Evolutionary conservation across 441 rosid species (phyloP), one percentile per base, ranked within the genome.

Genomic region (Erodium texanum): DNA sequence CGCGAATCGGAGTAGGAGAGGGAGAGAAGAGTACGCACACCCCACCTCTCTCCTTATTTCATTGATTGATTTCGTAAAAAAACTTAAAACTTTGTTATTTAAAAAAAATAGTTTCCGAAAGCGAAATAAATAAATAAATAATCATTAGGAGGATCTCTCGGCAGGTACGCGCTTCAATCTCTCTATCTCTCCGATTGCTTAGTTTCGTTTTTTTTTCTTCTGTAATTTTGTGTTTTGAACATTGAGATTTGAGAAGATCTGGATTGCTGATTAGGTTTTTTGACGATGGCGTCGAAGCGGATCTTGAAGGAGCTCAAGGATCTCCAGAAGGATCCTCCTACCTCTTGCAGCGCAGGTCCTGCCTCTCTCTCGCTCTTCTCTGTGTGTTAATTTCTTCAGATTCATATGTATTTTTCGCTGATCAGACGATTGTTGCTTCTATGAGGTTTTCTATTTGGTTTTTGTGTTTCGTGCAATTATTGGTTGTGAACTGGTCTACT

Each of bases 311-410:
- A n/a, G n/a, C n/a, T n/a, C n/a, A n/a, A n/a, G n/a, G n/a, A n/a
- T n/a, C 29, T 27, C 29, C 81, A 73, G 75, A 79, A 76, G 64
- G 82, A 79, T 71, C 82, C 80, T 66, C 82, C 79, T 0, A 79
- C 82, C 18, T 69, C 74, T 19, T 81, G 84, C 77, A 76, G 82
- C 67, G 76, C 81, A 7, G 81, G 84, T 79, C 36, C 15, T 38
- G 45, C 45, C n/a, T 69, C 19, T 29, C 2, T 41, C 12, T 65
- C 5, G 6, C 3, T 7, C 45, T 38, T 16, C 16, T 3, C 24
- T 36, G 19, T 16, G 19, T 20, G 32, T 18, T 27, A 27, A 27
- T 64, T 29, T 64, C 24, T 64, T 34, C 22, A 12, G 7, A 14
- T n/a, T 22, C 27, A n/a, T 24, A 24, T 8, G 24, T 10, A 27